Base-by-base conservation (phyloP, 2,329 filamentous ascomycete genomes). In the Penicillium sp. region DNA sequence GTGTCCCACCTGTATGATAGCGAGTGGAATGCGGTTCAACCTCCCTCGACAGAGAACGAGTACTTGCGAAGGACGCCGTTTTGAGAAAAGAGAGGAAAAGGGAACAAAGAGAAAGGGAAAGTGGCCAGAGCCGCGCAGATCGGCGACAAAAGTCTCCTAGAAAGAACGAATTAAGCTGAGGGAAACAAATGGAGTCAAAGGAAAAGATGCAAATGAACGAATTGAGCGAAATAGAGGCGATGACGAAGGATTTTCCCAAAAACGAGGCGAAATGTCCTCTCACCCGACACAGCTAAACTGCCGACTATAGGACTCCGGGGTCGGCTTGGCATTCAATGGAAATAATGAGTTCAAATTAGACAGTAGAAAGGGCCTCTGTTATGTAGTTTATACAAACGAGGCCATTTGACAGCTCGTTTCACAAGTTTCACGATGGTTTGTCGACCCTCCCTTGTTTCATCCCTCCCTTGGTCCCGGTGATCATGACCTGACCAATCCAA, bases 391-490 rank as follows among this genome's bases (percentile, higher is more conserved):
- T 38, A 28, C 5, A 25, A 39, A 39, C 23, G 27, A 25, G 20
- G 23, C 1, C 3, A 37, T 35, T 23, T 3, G 44, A 44, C 41
- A n/a, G 31, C 29, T 51, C 50, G 48, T 51, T 49, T 45, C 20
- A 33, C 49, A 33, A 18, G 54, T 57, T 53, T 57, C 56, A 58
- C 52, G 42, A 29, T 46, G 50, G 56, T 57, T 44, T 33, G 51
- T 55, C 49, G 13, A 50, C 9, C n/a, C 46, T 58, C 57, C 55
- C 57, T 60, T 60, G 57, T 60, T 60, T 58, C 57, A 57, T 45
- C 42, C 4, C 27, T 18, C 13, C 23, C 28, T 28, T 32, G 4
- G 3, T 12, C 18, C 18, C 13, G n/a, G n/a, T n/a, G n/a, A n/a
- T 38, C 44, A 4, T 20, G 6, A 39, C 23, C 13, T 8, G 24